phyloP scores from a whole-genome alignment of 768 basidiomycete species.

The Crassisporium funariophilum region DNA sequence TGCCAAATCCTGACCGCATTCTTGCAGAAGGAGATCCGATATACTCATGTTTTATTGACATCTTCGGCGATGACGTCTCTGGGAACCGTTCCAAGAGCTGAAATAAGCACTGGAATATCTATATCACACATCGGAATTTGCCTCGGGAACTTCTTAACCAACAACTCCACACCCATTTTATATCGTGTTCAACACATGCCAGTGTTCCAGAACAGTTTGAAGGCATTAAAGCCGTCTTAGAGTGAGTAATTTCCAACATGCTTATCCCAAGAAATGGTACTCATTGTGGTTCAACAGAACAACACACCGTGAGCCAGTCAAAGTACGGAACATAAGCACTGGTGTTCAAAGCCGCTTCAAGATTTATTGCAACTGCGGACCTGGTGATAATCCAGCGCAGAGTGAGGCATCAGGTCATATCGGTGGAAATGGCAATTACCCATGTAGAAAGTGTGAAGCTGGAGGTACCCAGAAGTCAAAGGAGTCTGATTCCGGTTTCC shows the following conservation, averaged over 20 bases:
- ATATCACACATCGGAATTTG: slow-evolving; percentile 27
- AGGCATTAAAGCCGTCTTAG: slow-evolving; percentile 23
- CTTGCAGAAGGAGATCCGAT: slow-evolving; percentile 10
- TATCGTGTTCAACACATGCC: slow-evolving; percentile 26
- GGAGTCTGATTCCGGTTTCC: slow-evolving; percentile 30
- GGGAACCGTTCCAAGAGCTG: slow-evolving; percentile 19
- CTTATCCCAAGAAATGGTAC: not conserved
- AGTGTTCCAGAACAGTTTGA: slow-evolving; percentile 31
- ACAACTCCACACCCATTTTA: slow-evolving; percentile 28
- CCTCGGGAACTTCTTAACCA: slow-evolving; percentile 31
- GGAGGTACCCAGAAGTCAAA: slow-evolving; percentile 30
- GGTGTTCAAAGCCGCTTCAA: not conserved
- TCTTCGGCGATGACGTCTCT: slow-evolving; percentile 12
- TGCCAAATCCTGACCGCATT: slow-evolving; percentile 13
- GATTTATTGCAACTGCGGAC: slow-evolving; percentile 13
- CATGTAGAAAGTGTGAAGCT: slow-evolving; percentile 33
- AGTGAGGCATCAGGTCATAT: slow-evolving; percentile 35
- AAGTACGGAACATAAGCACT: not conserved
- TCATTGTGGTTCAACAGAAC: no score
- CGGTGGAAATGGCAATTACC: slow-evolving; percentile 35
- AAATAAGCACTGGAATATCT: slow-evolving; percentile 37
- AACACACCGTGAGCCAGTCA: slow-evolving; percentile 7
- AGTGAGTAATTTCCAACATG: slow-evolving; percentile 3
- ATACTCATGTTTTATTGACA: slow-evolving; percentile 3
- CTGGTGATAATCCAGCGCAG: no score